phyloP scores from a whole-genome alignment of 2,329 filamentous ascomycete species.

The Chaetomium sp. region DNA sequence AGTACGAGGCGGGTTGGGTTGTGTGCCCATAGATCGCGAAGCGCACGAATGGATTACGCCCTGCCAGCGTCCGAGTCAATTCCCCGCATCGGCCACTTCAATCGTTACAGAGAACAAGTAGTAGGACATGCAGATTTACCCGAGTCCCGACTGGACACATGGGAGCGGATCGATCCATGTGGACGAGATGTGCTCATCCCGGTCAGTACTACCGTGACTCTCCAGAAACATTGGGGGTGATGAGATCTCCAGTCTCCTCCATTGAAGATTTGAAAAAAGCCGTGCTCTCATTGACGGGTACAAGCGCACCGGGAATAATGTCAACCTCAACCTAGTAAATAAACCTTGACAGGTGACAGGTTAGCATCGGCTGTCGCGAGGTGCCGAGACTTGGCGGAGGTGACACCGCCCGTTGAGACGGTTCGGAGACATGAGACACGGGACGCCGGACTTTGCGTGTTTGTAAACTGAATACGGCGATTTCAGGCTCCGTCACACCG shows the following conservation, averaged over 20 bases:
- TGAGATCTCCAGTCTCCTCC: no score
- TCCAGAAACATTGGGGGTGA: not conserved
- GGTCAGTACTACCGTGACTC: not conserved
- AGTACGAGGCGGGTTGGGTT: no score
- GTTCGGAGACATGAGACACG: no score
- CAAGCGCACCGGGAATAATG: not conserved
- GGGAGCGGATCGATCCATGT: not conserved
- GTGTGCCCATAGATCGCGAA: not conserved
- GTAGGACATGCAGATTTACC: not conserved
- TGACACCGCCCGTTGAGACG: no score
- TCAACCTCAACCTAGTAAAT: no score
- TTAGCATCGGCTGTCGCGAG: slow-evolving; percentile 7
- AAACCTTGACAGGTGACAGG: no score
- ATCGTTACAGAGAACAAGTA: not conserved
- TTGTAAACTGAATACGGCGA: not conserved
- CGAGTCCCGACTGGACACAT: not conserved
- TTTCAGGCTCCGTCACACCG: not conserved
- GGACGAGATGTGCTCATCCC: not conserved
- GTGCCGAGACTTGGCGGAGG: not conserved
- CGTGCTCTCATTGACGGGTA: not conserved
- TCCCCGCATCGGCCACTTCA: not conserved
- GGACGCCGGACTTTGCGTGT: not conserved
- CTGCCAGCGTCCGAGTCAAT: no score
- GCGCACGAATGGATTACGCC: not conserved
- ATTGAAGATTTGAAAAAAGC: no score